Percentiles rank a stretch among this genome's conserved stretches.
phyloP scores from a whole-genome alignment of 2,329 filamentous ascomycete species.

The Botrytis hyacinthi region DNA sequence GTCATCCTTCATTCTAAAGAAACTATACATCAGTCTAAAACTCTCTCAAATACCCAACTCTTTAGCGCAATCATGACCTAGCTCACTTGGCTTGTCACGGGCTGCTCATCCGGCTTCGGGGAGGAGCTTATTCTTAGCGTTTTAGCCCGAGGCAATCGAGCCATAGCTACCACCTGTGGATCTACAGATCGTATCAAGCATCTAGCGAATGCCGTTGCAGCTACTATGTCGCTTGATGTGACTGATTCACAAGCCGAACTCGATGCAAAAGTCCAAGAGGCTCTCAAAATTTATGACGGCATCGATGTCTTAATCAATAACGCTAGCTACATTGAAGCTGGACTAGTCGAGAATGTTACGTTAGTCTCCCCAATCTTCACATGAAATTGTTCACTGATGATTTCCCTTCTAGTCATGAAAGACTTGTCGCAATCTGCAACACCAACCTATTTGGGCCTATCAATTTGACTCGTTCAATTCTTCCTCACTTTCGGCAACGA shows the following conservation, averaged over 20 bases:
- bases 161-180: conserved; percentile 26
- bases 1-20: neutral
- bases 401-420: conserved; percentile 11
- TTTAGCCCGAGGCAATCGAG: conserved; percentile 25
- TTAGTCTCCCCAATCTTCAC: conserved; percentile 17
- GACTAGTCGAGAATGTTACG: conserved; percentile 35
- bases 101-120: conserved; percentile 30
- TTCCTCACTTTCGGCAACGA: conserved; percentile 47
- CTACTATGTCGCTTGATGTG: conserved; percentile 48
- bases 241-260: conserved; percentile 43
- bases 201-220: conserved; percentile 46
- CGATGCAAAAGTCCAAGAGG: conserved; percentile 39
- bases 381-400: neutral
- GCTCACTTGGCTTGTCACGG: conserved; percentile 28
- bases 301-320: conserved; percentile 42
- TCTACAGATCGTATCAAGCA: conserved; percentile 38
- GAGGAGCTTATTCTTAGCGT: conserved; percentile 22
- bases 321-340: conserved; percentile 35
- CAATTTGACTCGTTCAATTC: conserved; percentile 48
- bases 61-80: neutral
- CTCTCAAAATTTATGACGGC: conserved; percentile 32
- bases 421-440: conserved; percentile 41
- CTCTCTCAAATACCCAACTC: neutral
- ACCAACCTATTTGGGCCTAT: conserved; percentile 55
- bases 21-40: neutral